These are phyloP conservation scores for Eutypella sp. DNA, from an alignment of 2,329 filamentous ascomycete species.

Conservation along the genomic window DNA sequence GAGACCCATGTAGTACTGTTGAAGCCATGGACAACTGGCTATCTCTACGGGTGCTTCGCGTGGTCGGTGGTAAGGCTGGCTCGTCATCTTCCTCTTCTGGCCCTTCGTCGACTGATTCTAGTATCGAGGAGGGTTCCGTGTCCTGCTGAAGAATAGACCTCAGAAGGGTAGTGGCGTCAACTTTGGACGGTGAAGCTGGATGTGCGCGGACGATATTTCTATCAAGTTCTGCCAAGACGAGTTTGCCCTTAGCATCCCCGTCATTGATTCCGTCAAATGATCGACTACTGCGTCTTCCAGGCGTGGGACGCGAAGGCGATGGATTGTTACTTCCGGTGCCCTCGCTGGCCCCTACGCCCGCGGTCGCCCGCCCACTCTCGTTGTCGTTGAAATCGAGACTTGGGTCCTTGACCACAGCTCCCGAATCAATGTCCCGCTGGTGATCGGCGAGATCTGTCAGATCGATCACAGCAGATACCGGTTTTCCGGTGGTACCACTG, in stretches of 20 bases:
- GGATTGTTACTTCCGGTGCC: not conserved
- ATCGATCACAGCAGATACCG: slow-evolving; percentile 6
- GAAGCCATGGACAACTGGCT: slow-evolving; percentile 30
- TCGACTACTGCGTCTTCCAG: slow-evolving; percentile 4
- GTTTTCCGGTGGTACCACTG: slow-evolving; percentile 5
- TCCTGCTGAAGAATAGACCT: slow-evolving; percentile 17
- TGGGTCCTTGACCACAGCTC: slow-evolving; percentile 4
- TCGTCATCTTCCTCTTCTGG: slow-evolving; percentile 19
- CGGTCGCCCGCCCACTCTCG: slow-evolving; percentile 5
- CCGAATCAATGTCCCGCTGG: slow-evolving; percentile 10
- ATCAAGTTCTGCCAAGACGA: slow-evolving; percentile 21
- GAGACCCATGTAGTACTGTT: slow-evolving; percentile 32
- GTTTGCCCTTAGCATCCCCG: slow-evolving; percentile 3
- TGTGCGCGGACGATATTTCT: slow-evolving; percentile 22
- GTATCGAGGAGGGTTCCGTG: slow-evolving; percentile 22
- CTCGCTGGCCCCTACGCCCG: not conserved
- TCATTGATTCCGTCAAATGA: slow-evolving; percentile 15
- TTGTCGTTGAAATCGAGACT: slow-evolving; percentile 12
- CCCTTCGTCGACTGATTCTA: slow-evolving; percentile 28
- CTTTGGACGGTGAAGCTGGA: slow-evolving; percentile 13
- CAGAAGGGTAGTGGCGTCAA: slow-evolving; percentile 6
- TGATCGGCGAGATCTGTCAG: slow-evolving; percentile 6
- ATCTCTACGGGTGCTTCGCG: slow-evolving; percentile 14
- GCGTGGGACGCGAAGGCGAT: not conserved
- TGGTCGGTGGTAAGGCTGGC: slow-evolving; percentile 23